Evolutionary conservation across 2,329 filamentous ascomycete genomes (phyloP).

Genomic region (Alternaria solani): DNA sequence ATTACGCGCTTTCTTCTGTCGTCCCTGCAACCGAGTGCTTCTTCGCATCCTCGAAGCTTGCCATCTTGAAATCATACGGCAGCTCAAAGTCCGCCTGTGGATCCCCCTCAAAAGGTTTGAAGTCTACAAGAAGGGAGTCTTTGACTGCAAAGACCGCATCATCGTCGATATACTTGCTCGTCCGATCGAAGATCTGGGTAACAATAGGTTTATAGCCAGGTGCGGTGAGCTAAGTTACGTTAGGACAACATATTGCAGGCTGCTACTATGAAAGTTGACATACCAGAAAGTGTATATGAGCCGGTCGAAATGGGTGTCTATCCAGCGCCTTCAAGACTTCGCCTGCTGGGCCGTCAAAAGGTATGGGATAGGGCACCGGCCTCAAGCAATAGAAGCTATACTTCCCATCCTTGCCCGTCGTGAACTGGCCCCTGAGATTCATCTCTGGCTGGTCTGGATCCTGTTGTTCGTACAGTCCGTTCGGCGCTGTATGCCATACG

Average conservation of each 20-base stretch:
- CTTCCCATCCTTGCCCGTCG: constrained; percentile 69
- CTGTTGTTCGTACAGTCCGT: constrained; percentile 74
- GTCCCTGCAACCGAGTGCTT: constrained; percentile 35
- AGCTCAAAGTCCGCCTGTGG: constrained; percentile 63
- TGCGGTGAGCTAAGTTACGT: constrained; percentile 56
- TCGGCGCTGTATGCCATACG: constrained; percentile 82
- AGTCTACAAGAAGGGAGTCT: constrained; percentile 66
- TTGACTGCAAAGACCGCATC: constrained; percentile 69
- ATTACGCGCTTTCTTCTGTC: constrained; percentile 36
- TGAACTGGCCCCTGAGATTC: constrained; percentile 77
- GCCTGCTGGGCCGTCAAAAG: constrained; percentile 66
- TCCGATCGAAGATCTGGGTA: constrained; percentile 78
- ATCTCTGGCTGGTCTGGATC: constrained; percentile 73
- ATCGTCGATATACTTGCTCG: constrained; percentile 68
- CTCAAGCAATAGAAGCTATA: constrained; percentile 61
- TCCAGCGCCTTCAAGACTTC: constrained; percentile 66
- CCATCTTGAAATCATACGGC: constrained; percentile 60
- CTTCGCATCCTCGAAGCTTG: constrained; percentile 47
- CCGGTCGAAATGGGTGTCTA: constrained; percentile 67
- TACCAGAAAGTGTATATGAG: constrained; percentile 70
- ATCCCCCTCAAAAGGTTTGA: constrained; percentile 61
- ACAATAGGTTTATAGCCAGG: constrained; percentile 73
- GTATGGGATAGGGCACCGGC: constrained; percentile 61
- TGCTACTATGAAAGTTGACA: constrained; percentile 24
- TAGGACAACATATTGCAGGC: constrained; percentile 1